Evolutionary conservation across 2,329 filamentous ascomycete genomes (phyloP).

Genomic region (Trichoderma polysporum): DNA sequence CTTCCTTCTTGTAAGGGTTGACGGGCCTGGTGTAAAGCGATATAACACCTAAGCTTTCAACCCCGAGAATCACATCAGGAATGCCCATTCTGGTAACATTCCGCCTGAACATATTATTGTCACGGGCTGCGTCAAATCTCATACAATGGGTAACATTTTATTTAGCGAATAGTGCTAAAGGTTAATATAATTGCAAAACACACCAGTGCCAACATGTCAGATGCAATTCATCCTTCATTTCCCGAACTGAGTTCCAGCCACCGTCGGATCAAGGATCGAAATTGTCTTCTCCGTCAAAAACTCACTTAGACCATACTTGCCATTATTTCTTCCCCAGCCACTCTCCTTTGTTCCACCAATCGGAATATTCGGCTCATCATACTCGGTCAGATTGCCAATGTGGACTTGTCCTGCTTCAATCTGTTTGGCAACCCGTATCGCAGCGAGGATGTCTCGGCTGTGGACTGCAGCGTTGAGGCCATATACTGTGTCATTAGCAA

Average conservation of each 20-base stretch:
- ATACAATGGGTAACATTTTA: too few species aligned
- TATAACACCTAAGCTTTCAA: too few species aligned
- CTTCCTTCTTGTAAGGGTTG: too few species aligned
- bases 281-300: constrained; percentile 26
- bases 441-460: constrained; percentile 60
- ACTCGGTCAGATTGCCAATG: constrained; percentile 61
- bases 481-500: constrained; percentile 78
- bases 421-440: constrained; percentile 53
- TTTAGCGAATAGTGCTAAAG: too few species aligned
- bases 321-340: constrained; percentile 59
- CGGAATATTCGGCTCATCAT: constrained; percentile 60
- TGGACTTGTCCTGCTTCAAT: constrained; percentile 64
- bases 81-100: too few species aligned
- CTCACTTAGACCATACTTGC: constrained; percentile 26
- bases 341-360: constrained; percentile 63
- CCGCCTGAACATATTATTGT: too few species aligned
- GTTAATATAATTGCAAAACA: too few species aligned
- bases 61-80: too few species aligned
- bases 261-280: constrained; percentile 1
- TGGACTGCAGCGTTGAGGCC: constrained; percentile 69
- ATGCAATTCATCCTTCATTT: background rate
- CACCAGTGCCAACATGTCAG: background rate
- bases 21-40: too few species aligned
- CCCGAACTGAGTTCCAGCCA: background rate
- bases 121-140: too few species aligned